Evolutionary conservation across 345 rosid genomes (phyloP).

Genomic region (Psidium friedrichsthalianum): DNA sequence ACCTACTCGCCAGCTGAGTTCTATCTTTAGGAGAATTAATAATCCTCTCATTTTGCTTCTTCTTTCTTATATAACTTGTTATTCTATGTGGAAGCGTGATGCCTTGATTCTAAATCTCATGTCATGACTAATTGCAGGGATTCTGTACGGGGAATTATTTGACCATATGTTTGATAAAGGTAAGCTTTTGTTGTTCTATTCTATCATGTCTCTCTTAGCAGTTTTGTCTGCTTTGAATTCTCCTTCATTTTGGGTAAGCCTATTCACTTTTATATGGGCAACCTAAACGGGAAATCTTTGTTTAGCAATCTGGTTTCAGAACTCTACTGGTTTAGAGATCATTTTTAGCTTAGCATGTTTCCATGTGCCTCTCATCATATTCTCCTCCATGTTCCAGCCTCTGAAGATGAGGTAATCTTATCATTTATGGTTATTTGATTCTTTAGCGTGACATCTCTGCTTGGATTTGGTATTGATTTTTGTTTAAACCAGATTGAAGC

Average conservation of each 20-base stretch:
- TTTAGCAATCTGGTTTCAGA: constrained; percentile 95
- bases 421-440: neutral
- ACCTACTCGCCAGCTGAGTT: neutral
- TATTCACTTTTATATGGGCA: neutral
- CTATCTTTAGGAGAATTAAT: neutral
- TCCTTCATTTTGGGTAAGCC: neutral
- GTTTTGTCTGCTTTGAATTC: neutral
- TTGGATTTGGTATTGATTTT: neutral
- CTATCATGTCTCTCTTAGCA: neutral
- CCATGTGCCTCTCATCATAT: constrained; percentile 17
- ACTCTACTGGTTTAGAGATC: constrained; percentile 66
- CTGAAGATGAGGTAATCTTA: constrained; percentile 59
- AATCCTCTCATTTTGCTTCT: neutral
- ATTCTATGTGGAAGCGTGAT: neutral
- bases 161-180: constrained; percentile 57
- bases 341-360: constrained; percentile 97
- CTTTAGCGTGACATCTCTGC: neutral
- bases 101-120: neutral
- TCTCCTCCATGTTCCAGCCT: constrained; percentile 66
- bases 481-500: constrained; percentile 53
- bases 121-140: constrained; percentile 30
- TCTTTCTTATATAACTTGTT: neutral
- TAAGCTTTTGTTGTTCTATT: constrained; percentile 18
- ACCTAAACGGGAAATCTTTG: constrained; percentile 22
- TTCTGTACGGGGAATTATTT: constrained; percentile 46